Evolutionary conservation across 2,329 filamentous ascomycete species (phyloP).

Genomic region (Aureobasidium mangrovei): DNA sequence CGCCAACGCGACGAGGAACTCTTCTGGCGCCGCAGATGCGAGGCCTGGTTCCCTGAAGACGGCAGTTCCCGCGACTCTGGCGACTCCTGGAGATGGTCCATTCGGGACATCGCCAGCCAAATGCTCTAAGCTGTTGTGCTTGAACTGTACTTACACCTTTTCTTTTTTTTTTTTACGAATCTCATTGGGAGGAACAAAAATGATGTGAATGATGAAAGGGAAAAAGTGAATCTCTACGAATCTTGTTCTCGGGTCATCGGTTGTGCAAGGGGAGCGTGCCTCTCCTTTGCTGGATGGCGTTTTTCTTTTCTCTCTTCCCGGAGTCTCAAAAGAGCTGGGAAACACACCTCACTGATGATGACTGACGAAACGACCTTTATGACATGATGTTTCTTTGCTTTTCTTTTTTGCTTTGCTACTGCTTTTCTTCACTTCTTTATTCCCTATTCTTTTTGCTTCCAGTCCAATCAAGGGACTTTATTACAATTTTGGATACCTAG

Average conservation of each 20-base stretch:
- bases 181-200: not conserved
- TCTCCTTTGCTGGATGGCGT: not conserved
- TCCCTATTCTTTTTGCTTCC: constrained; percentile 1
- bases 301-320: not conserved
- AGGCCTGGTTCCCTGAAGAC: constrained; percentile 66
- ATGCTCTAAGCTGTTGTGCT: constrained; percentile 1
- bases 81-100: constrained; percentile 69
- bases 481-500: constrained; percentile 2
- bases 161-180: constrained; percentile 5
- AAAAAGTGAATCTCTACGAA: constrained; percentile 13
- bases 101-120: constrained; percentile 32
- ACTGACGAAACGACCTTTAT: constrained; percentile 7
- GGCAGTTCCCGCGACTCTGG: constrained; percentile 43
- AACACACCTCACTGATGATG: not conserved
- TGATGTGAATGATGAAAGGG: constrained; percentile 11
- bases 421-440: not conserved
- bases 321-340: not conserved
- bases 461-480: not conserved
- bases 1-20: constrained; percentile 87
- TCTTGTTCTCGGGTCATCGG: constrained; percentile 5
- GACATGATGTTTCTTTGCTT: not conserved
- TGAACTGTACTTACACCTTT: constrained; percentile 5
- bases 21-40: constrained; percentile 79
- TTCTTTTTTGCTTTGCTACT: not conserved
- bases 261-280: not conserved